Percentiles rank a stretch among this genome's conserved stretches.
phyloP scores from a whole-genome alignment of 139 green algal species.

The Desmodesmus armatus region DNA sequence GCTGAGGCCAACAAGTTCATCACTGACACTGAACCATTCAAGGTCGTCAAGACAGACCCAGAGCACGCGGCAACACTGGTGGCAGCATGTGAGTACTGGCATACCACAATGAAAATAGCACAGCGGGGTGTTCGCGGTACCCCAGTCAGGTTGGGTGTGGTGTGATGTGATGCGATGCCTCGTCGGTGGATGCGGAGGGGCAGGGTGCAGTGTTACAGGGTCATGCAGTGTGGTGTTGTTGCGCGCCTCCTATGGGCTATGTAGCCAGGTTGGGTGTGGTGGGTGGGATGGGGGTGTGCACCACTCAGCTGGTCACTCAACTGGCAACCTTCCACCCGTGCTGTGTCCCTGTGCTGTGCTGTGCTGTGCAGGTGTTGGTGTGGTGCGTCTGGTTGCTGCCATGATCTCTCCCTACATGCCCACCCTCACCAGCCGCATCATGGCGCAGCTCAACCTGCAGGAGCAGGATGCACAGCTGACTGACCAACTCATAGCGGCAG shows the following conservation, averaged over 20 bases:
- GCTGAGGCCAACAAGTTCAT: conserved; percentile 91
- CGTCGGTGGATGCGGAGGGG: too few species aligned
- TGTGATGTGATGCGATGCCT: too few species aligned
- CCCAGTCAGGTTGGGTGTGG: too few species aligned
- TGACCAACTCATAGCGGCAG: conserved; percentile 54
- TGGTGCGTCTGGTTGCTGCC: conserved; percentile 85
- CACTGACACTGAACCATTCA: conserved; percentile 74
- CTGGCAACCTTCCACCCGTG: not conserved
- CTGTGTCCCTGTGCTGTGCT: not conserved
- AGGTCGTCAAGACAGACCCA: conserved; percentile 74
- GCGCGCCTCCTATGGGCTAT: not conserved
- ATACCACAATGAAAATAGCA: too few species aligned
- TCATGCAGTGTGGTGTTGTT: not conserved
- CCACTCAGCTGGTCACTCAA: too few species aligned
- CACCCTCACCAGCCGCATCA: conserved; percentile 76
- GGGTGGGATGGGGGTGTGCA: conserved; percentile 80
- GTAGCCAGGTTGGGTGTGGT: conserved; percentile 78
- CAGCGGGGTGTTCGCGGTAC: too few species aligned
- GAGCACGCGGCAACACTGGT: conserved; percentile 70
- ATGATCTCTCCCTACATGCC: conserved; percentile 96
- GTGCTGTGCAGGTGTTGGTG: conserved; percentile 69
- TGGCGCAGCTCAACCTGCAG: conserved; percentile 55
- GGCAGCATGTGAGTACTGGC: conserved; percentile 57
- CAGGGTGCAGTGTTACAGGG: too few species aligned
- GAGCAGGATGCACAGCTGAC: conserved; percentile 35